Base-by-base conservation (phyloP, 192 early-diverging fungal species). In the Coemansia sp. region DNA sequence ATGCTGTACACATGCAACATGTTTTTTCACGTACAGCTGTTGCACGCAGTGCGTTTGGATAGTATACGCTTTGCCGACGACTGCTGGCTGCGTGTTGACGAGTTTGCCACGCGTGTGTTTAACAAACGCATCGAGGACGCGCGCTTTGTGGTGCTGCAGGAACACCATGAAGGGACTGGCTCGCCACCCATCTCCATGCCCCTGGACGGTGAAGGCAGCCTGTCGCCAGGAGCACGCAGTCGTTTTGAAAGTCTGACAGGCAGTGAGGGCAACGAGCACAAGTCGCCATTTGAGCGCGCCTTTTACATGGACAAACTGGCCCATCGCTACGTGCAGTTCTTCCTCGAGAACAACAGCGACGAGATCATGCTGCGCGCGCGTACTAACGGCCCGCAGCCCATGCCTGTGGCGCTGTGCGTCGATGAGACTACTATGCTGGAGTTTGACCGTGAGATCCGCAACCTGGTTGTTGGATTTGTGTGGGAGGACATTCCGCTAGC, bases 381-480 rank as follows among this genome's bases (percentile, higher is more conserved):
- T 25, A 51, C 27, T 14, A 18, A 56, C 23, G 71, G 71, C 7
- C 56, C 61, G 19, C 50, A 60, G 12, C 76, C 76, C 9, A 74
- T 79, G 68, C 76, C 76, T 0, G 76, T 79, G 16, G 71, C 76
- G 21, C 54, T 79, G 25, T 55, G 57, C 51, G 76, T 70, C 16
- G 68, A 74, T 12, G 60, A 58, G 8, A 27, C 23, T 16, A 30
- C 44, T 10, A 61, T 79, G 67, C 24, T 66, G 51, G 24, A 51
- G 12, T 63, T 74, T 56, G 76, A 79, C 31, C 22, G 67, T 16
- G 54, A 73, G 22, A 50, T 73, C 19, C 67, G 71, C 34, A 56
- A 61, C 19, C 21, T 60, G 58, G 32, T 79, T 5, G 48, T 73
- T 23, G 27, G 23, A 12, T 73, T 67, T 56, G 70, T 79, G 48